Conservation (phyloP, 352 stramenopile genomes). For the Globisporangium middletonii region DNA sequence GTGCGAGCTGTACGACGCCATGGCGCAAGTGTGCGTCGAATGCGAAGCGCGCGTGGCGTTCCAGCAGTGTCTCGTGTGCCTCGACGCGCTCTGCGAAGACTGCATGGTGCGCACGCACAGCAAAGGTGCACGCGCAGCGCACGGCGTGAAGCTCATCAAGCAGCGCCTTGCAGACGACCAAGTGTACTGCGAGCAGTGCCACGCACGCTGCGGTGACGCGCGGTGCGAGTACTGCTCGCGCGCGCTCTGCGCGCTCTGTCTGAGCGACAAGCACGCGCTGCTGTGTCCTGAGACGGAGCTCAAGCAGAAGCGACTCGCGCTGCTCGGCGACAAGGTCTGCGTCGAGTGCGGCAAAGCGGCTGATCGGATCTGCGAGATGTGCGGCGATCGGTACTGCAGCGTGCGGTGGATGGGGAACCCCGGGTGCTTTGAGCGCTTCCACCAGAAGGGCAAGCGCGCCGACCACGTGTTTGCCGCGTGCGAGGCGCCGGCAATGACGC, state of each 20-base stretch:
- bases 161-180: slow-evolving; percentile 25
- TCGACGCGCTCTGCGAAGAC: slow-evolving; percentile 59
- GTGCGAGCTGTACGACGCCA: slow-evolving; percentile 50
- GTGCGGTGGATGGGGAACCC: slow-evolving; percentile 81
- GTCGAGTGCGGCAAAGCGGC: slow-evolving; percentile 70
- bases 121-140: slow-evolving; percentile 27
- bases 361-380: slow-evolving; percentile 57
- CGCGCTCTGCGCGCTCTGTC: slow-evolving; percentile 52
- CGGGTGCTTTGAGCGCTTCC: slow-evolving; percentile 80
- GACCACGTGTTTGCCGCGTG: slow-evolving; percentile 46
- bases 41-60: slow-evolving; percentile 68
- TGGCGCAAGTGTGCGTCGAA: slow-evolving; percentile 60
- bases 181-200: slow-evolving; percentile 63
- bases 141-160: slow-evolving; percentile 40
- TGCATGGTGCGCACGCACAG: slow-evolving; percentile 61
- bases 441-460: slow-evolving; percentile 59
- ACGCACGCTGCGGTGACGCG: slow-evolving; percentile 39
- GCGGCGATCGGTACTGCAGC: slow-evolving; percentile 77
- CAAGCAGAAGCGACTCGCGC: slow-evolving; percentile 32
- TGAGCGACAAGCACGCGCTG: slow-evolving; percentile 36
- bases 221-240: slow-evolving; percentile 49
- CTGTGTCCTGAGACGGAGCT: slow-evolving; percentile 63
- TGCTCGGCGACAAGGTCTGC: slow-evolving; percentile 58
- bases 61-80: slow-evolving; percentile 54
- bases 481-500: slow-evolving; percentile 21